Evolutionary conservation across 306 rosid genomes (phyloP), one percentile per base, ranked within the genome.

Genomic region (Lathyrus tuberosus): DNA sequence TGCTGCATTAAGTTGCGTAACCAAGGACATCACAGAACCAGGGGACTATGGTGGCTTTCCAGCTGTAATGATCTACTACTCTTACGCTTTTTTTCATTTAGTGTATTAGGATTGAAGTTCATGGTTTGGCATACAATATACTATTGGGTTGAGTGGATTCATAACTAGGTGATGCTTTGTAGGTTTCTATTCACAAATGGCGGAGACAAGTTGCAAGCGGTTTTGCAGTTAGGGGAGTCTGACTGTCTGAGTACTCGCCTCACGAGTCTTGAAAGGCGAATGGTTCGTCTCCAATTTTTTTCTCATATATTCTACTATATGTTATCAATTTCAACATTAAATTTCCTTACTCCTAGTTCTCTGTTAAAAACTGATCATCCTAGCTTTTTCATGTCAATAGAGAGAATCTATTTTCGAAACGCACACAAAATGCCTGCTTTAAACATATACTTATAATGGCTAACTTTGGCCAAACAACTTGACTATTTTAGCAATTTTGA

Each of bases 1-100:
- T 69, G 97, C 98, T 46, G 98, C 95, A 41, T 20, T 38, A 73
- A 94, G 92, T 75, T 87, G 85, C 77, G 97, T 94, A 44, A 94
- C 91, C 35, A 94, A 80, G 83, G 86, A 90, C 77, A 88, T 90
- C 76, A 87, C 75, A 70, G 90, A 83, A 64, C 87, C 97, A 52
- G 98, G 97, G 62, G 96, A 90, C 77, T 85, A 89, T 40, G 96
- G 87, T 54, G 96, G 96, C 81, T 90, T 90, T 79, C 91, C 91
- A 17, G 88, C 90, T 83, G 89, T 86, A 77, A 84, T 86, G 71
- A 74, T 70, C 43, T 22, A 69, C 43, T 17, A 67, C 13, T 63
- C 44, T 35, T 40, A 3, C 48, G 47, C 44, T 69, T 73, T 31
- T 5, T 14, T 41, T 10, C 2, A 4, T 6, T 42, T 37, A 13